These are phyloP conservation scores for Cyclotella choctawhatcheeana DNA, from an alignment of 108 stramenopile species.

Conservation along the genomic window DNA sequence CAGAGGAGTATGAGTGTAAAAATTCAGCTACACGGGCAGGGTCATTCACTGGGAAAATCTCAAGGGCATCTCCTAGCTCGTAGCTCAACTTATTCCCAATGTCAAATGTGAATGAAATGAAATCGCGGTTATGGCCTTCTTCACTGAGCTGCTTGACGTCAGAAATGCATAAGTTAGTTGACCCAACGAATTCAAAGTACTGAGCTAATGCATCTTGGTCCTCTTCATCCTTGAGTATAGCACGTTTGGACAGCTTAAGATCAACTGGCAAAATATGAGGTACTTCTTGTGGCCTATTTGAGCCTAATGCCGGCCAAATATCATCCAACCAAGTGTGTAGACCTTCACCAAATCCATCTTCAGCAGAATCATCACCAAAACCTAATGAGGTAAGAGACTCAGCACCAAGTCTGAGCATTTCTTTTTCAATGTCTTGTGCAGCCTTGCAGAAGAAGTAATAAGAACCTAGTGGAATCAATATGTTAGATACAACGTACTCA, in stretches of 20 bases:
- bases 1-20: slow-evolving; percentile 59
- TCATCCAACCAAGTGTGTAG: slow-evolving; percentile 59
- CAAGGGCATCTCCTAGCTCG: slow-evolving; percentile 72
- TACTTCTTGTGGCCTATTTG: slow-evolving; percentile 58
- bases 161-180: slow-evolving; percentile 37
- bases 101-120: slow-evolving; percentile 63
- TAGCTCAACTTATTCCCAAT: slow-evolving; percentile 52
- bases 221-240: slow-evolving; percentile 41
- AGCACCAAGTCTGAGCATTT: slow-evolving; percentile 62
- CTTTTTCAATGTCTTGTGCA: slow-evolving; percentile 51
- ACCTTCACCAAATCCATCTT: slow-evolving; percentile 63
- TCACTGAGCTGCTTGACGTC: slow-evolving; percentile 48
- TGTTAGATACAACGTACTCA: neutral
- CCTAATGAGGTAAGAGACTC: slow-evolving; percentile 48
- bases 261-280: slow-evolving; percentile 63
- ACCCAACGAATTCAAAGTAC: slow-evolving; percentile 49
- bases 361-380: slow-evolving; percentile 61
- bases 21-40: slow-evolving; percentile 53
- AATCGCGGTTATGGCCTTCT: slow-evolving; percentile 65
- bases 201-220: slow-evolving; percentile 39
- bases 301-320: slow-evolving; percentile 58
- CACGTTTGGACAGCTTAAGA: slow-evolving; percentile 55
- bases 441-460: slow-evolving; percentile 74
- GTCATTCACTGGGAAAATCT: slow-evolving; percentile 72
- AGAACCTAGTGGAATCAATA: slow-evolving; percentile 20